Percentiles rank a stretch among this genome's conserved stretches.
These are phyloP conservation scores for Eimeria zaria DNA, from an alignment of 169 alveolate species.

Conservation along the genomic window DNA sequence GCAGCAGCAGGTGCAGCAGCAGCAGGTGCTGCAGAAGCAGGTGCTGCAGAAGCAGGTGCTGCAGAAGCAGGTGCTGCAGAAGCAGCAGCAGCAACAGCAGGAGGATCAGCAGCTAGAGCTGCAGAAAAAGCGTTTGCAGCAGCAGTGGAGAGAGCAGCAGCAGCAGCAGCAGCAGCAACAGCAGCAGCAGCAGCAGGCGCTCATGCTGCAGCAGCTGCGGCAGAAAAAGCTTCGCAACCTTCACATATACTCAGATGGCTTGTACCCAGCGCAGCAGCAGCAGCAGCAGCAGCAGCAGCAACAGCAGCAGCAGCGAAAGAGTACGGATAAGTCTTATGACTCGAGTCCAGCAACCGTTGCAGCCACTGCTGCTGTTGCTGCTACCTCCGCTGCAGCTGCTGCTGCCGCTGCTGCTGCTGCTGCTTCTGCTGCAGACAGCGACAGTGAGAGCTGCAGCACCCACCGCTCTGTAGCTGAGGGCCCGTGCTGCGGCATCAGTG, in stretches of 20 bases:
- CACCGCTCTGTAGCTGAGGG: not conserved
- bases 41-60: no score
- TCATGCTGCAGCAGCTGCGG: not conserved
- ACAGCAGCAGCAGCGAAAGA: not conserved
- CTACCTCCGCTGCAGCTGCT: not conserved
- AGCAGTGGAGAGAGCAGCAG: not conserved
- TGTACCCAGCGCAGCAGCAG: not conserved
- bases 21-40: no score
- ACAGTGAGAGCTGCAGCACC: not conserved
- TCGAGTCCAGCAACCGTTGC: not conserved
- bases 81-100: slow-evolving; percentile 8
- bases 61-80: not conserved
- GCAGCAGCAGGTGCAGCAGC: no score
- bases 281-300: slow-evolving; percentile 12
- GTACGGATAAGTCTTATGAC: not conserved
- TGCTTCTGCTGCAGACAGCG: not conserved
- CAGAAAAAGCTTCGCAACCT: not conserved
- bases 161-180: not conserved
- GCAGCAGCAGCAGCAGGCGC: slow-evolving; percentile 42
- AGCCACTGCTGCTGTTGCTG: not conserved
- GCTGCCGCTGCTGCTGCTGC: slow-evolving; percentile 20
- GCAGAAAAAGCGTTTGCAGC: not conserved
- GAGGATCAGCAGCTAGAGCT: not conserved
- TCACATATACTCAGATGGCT: slow-evolving; percentile 28
- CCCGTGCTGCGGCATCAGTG: slow-evolving; percentile 13